Evolutionary conservation across 208 protist species (phyloP), one percentile per base, ranked within the genome.

Genomic region (Wallacemonas sp.): DNA sequence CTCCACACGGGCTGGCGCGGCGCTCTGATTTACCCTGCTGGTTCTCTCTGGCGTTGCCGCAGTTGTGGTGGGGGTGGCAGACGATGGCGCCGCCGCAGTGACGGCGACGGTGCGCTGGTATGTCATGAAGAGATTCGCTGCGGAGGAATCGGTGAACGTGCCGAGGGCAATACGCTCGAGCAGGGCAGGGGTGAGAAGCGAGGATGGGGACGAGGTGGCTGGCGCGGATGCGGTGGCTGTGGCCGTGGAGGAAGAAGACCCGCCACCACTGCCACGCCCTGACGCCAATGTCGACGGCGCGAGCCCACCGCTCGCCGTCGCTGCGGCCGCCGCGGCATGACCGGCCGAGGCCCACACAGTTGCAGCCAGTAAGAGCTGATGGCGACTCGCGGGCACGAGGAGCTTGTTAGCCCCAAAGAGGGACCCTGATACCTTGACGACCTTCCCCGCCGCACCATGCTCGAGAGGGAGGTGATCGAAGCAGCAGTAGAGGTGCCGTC

Each of bases 91-190:
- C n/a, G n/a, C n/a, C n/a, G n/a, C n/a, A n/a, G 3, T 24, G 17
- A 76, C 65, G 1, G 61, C 72, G 2, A 42, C 33, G 27, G 62
- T 64, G 33, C 71, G 62, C n/a, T 67, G 60, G 36, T 82, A 77
- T 14, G 66, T 60, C n/a, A 46, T 60, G 60, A 80, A 72, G 21
- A 93, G 70, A 15, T 66, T 75, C 22, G 69, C 28, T 2, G 70
- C 68, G 14, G 78, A 70, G 2, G 66, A 17, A 66, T 87, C 78
- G 38, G 82, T 86, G 58, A 93, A 78, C 61, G 70, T 83, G 62
- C 87, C 87, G 24, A 79, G 72, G 1, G 87, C 77, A 33, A 93
- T 81, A 54, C 75, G 74, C 68, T 90, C 73, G 30, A 93, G 70
- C 27, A 86, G 66, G 2, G 62, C 54, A 2, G 79, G 67, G 11